Evolutionary conservation across 1,139 yeast genomes (phyloP), one percentile per base, ranked within the genome.

Genomic region (Candida gigantensis): DNA sequence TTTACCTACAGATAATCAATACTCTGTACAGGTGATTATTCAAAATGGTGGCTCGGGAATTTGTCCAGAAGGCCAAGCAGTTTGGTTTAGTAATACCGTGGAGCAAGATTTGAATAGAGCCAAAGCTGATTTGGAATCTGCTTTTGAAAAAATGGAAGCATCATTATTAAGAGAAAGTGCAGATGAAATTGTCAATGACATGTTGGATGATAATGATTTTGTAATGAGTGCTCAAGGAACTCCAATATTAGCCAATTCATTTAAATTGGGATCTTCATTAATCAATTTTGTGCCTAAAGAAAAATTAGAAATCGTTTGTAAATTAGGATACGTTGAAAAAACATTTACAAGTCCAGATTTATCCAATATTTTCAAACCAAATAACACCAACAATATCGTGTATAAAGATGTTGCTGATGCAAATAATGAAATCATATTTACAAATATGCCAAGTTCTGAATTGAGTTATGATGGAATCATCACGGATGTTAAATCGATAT

Each of bases 31-130:
- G 60, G 94, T 84, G 4, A 66, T 90, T 28, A 85, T 92, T 29
- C 81, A 87, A 68, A 95, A 95, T 34, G 80, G 89, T n/a, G 92
- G 87, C 8, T 72, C 92, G 2, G 97, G 96, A 11, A 84, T 85
- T 45, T 89, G 96, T 50, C 96, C 97, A 1, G 61, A 60, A n/a
- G 95, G 88, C 32, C 92, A 90, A 51, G 78, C 94, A 30, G 77
- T 89, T 37, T 90, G 97, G 97, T 89, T 87, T 60, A 68, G 89
- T 46, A 82, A 90, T 24, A 83, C 96, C 1, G 74, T 78, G 37
- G 95, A 87, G 58, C 77, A 70, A 36, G 88, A 87, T 39, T 65
- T 72, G 30, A 72, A 52, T 35, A 60, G 77, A 40, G 96, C 94
- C 10, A 81, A 86, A 50, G 65, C 68, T 44, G 96, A 89, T 57